Base-by-base conservation (phyloP, 192 early-diverging fungal genomes). In the Piromyces sp. region DNA sequence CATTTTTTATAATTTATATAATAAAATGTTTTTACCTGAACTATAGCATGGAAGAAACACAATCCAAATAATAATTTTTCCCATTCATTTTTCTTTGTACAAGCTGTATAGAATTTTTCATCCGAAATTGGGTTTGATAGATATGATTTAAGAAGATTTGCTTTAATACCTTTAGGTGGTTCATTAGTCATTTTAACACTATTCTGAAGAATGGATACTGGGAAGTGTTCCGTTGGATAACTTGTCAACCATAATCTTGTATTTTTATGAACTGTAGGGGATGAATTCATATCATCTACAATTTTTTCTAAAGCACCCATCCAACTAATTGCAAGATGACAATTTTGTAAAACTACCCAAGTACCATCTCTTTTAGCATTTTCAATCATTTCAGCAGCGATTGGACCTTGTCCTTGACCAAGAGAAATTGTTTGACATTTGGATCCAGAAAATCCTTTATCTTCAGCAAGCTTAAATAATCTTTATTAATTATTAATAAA, bases 161-260 rank as follows among this genome's bases (percentile, higher is more conserved):
- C 90, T 79, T 87, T 87, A 30, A 92, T 80, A 9, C 90, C 90
- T 81, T 92, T 92, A 15, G 90, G 90, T 6, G 90, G 88, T 82
- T 92, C 90, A 81, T 92, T 92, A 16, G 90, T 92, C 90, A 92
- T 92, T 79, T 92, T 92, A 28, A 92, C 89, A 29, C 88, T 86
- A 26, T 84, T 87, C 82, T 91, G 90, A 79, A 91, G 81, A 79
- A 91, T 87, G 16, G 89, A 86, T 3, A 86, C 84, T 11, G 90
- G 90, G 81, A 91, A 91, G 40, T 90, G 90, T 30, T 84, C 84
- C 36, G 86, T 88, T 28, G 90, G 90, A 81, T 92, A 92, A 22
- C 87, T 88, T 29, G 90, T 92, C 5, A 92, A 83, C 91, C 90
- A 92, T 38, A 92, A 84, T 31, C 90, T 84, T 80, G 88, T 90